phyloP scores from a whole-genome alignment of 768 basidiomycete species.

The Lentinula lateritia region DNA sequence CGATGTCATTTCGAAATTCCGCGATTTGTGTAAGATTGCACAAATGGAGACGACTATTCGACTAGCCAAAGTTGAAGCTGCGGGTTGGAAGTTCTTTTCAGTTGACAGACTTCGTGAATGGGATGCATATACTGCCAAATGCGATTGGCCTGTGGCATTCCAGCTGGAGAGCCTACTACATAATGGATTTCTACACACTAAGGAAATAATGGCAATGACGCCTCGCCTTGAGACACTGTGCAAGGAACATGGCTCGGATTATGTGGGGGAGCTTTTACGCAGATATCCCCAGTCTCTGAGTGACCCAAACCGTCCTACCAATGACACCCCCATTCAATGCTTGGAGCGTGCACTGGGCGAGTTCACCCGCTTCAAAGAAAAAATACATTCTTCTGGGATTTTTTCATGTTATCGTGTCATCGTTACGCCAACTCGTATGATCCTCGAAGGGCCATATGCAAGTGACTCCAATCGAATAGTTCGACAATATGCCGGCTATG shows the following conservation, averaged over 20 bases:
- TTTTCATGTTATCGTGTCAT: slow-evolving; percentile 74
- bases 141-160: slow-evolving; percentile 68
- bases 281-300: slow-evolving; percentile 43
- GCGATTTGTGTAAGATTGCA: slow-evolving; percentile 45
- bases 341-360: slow-evolving; percentile 33
- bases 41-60: slow-evolving; percentile 30
- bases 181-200: slow-evolving; percentile 57
- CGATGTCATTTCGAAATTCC: slow-evolving; percentile 47
- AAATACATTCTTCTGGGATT: slow-evolving; percentile 26
- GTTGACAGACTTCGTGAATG: slow-evolving; percentile 40
- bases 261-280: slow-evolving; percentile 46
- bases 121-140: slow-evolving; percentile 33
- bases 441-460: slow-evolving; percentile 72
- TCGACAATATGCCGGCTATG: slow-evolving; percentile 45
- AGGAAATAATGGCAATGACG: slow-evolving; percentile 45
- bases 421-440: slow-evolving; percentile 67
- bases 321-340: slow-evolving; percentile 37
- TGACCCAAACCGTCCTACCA: slow-evolving; percentile 28
- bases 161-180: slow-evolving; percentile 69
- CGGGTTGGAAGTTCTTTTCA: slow-evolving; percentile 44
- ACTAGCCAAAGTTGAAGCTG: slow-evolving; percentile 43
- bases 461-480: slow-evolving; percentile 80
- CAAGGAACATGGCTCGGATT: slow-evolving; percentile 19
- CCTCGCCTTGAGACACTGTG: slow-evolving; percentile 38
- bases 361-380: slow-evolving; percentile 16